Base-by-base conservation (phyloP, 148 eudicot genomes). In the Fagopyrum esculentum region DNA sequence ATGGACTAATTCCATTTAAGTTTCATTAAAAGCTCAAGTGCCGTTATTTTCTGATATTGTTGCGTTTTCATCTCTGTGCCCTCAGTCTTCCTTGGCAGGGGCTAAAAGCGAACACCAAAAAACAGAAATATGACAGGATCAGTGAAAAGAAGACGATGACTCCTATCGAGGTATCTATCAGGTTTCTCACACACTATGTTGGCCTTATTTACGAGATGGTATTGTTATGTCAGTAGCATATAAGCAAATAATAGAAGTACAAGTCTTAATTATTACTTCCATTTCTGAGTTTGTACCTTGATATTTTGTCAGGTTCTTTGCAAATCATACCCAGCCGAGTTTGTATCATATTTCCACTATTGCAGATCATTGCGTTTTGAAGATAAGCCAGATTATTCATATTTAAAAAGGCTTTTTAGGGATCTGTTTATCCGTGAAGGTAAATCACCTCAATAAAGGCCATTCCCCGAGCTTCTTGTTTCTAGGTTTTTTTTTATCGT, bases 31-130 rank as follows among this genome's bases (percentile, higher is more conserved):
- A 4, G 74, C 0, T 52, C 50, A 60, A 61, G 35, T 73, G 22
- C 30, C 46, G 16, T 73, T 13, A 8, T 29, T 56, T 69, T 82
- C 63, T 66, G 72, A 55, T 81, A 51, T 71, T 49, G 44, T 35
- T 57, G 48, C n/a, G 48, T 71, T 35, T 74, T 74, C 45, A 73
- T 71, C 26, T 56, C 73, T 80, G 52, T 80, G 73, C 68, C 70
- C 70, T 74, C 84, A 95, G 99, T 80, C 92, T 95, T 83, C 99
- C 99, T 7, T 95, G 98, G 98, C 98, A 95, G 82, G 98, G 98
- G 77, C 80, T 95, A 17, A 92, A 80, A 82, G 98, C 97, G 59
- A 96, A 93, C 75, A 95, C 87, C 76, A 95, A 95, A 81, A 95
- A 95, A 85, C 98, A 95, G 86, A 95, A 95, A 82, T 95, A 95